Conservation (phyloP, 192 early-diverging fungal species). For the Gaertneriomyces semiglobifer region DNA sequence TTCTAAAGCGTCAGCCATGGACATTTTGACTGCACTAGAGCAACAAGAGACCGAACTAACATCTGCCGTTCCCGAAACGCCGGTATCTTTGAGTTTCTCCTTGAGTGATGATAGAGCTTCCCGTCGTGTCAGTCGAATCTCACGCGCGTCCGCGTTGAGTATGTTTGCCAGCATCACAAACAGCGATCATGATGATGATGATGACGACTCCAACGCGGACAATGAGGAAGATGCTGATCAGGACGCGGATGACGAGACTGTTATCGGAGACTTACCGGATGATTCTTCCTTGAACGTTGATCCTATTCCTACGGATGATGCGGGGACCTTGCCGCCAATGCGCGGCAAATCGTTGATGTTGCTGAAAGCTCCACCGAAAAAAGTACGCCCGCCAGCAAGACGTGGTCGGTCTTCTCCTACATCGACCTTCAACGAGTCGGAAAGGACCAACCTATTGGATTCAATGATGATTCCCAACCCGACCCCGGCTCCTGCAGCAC, state of each 20-base stretch:
- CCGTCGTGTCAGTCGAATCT: constrained; percentile 25
- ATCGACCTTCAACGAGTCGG: no score
- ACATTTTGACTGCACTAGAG: constrained; percentile 19
- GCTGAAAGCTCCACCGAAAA: no score
- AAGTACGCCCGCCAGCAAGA: no score
- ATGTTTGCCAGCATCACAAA: constrained; percentile 10
- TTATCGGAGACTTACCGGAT: no score
- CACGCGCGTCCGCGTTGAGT: constrained; percentile 22
- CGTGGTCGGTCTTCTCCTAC: no score
- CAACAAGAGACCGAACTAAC: constrained; percentile 4
- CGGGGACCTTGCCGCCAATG: no score
- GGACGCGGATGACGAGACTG: constrained; percentile 9
- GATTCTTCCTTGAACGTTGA: no score
- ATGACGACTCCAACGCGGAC: background rate
- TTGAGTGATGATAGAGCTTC: background rate
- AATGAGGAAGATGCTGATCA: background rate
- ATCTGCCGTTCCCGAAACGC: background rate
- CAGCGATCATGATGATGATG: background rate
- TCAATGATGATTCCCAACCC: background rate
- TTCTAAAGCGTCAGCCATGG: constrained; percentile 16
- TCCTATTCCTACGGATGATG: no score
- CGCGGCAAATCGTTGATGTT: no score
- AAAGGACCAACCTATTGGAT: background rate
- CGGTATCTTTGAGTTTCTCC: no score
- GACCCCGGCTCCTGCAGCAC: background rate